A percentile compares a stretch with the other conserved stretches of the same genome.
Conservation (phyloP, 2,329 filamentous ascomycete genomes). For the Fusarium continuum region DNA sequence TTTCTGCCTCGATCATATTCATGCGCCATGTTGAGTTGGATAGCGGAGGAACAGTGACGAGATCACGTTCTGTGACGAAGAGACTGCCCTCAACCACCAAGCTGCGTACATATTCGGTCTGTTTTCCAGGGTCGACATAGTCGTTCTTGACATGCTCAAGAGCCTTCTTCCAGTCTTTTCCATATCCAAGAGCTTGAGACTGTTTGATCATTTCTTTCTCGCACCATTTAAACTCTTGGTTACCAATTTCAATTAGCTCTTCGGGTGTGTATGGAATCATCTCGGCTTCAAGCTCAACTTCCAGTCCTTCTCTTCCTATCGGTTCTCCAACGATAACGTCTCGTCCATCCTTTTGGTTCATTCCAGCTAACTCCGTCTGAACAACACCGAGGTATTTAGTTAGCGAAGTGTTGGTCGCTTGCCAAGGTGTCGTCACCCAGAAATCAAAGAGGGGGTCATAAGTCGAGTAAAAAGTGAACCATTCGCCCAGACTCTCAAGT, state of each 20-base stretch:
- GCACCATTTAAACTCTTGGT: constrained; percentile 29
- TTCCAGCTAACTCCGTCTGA: constrained; percentile 6
- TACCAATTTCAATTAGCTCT: constrained; percentile 25
- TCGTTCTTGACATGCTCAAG: constrained; percentile 28
- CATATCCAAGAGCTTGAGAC: constrained; percentile 19
- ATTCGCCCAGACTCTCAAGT: constrained; percentile 11
- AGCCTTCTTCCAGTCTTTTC: constrained; percentile 26
- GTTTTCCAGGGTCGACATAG: constrained; percentile 29
- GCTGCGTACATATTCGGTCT: constrained; percentile 15
- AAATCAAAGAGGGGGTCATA: constrained; percentile 30
- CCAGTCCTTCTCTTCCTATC: constrained; percentile 17
- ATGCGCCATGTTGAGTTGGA: constrained; percentile 35
- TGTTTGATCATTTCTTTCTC: constrained; percentile 33
- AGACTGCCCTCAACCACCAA: constrained; percentile 26
- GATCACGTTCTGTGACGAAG: constrained; percentile 28
- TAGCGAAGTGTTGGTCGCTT: background rate
- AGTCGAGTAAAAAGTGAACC: constrained; percentile 28
- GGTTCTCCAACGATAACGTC: constrained; percentile 22
- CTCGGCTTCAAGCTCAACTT: constrained; percentile 27
- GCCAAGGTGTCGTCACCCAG: constrained; percentile 31
- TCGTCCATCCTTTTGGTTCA: constrained; percentile 16
- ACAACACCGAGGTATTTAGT: constrained; percentile 8
- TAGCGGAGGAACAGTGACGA: constrained; percentile 14
- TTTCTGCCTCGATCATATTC: constrained; percentile 26
- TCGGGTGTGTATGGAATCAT: constrained; percentile 29